These are phyloP conservation scores for Filobasidium floriforme DNA, from an alignment of 768 basidiomycete genomes.

Conservation along the genomic window DNA sequence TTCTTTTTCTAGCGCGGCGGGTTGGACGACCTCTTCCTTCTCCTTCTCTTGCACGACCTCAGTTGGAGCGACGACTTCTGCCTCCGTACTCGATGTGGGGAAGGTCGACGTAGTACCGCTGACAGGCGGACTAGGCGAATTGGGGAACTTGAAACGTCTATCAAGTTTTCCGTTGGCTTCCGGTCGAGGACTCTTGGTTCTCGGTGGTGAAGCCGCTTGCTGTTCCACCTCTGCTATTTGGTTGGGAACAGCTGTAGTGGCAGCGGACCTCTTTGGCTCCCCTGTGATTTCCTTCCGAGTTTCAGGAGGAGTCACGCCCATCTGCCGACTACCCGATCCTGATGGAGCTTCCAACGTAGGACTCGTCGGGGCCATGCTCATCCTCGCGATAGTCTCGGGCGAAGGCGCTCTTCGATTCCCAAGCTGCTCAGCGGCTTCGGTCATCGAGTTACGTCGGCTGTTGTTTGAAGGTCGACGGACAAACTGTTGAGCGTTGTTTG, in stretches of 20 bases:
- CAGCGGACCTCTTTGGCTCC: neutral
- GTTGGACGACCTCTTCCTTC: neutral
- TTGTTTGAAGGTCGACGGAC: neutral
- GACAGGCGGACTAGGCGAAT: slow-evolving; percentile 2
- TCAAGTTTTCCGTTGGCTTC: slow-evolving; percentile 43
- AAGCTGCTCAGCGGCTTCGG: slow-evolving; percentile 3
- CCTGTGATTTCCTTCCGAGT: neutral
- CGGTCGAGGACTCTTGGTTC: slow-evolving; percentile 41
- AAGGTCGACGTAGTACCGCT: neutral
- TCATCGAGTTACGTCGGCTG: slow-evolving; percentile 7
- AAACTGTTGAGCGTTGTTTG: neutral
- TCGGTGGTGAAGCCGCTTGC: slow-evolving; percentile 27
- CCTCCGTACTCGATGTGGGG: neutral
- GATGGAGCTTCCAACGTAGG: slow-evolving; percentile 11
- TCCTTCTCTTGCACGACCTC: too few species aligned
- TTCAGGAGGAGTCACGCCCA: slow-evolving; percentile 9
- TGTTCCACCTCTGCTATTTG: neutral
- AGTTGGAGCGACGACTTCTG: neutral
- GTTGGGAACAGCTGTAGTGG: neutral
- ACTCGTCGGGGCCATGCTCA: slow-evolving; percentile 35
- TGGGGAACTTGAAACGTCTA: slow-evolving; percentile 42
- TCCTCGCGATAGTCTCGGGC: slow-evolving; percentile 42
- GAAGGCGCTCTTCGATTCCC: slow-evolving; percentile 27
- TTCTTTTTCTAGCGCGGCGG: neutral
- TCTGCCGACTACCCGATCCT: slow-evolving; percentile 23